Percentiles rank a stretch among this genome's conserved stretches.
Conservation (phyloP, 495 filamentous ascomycete species). For the Platismatia glauca region DNA sequence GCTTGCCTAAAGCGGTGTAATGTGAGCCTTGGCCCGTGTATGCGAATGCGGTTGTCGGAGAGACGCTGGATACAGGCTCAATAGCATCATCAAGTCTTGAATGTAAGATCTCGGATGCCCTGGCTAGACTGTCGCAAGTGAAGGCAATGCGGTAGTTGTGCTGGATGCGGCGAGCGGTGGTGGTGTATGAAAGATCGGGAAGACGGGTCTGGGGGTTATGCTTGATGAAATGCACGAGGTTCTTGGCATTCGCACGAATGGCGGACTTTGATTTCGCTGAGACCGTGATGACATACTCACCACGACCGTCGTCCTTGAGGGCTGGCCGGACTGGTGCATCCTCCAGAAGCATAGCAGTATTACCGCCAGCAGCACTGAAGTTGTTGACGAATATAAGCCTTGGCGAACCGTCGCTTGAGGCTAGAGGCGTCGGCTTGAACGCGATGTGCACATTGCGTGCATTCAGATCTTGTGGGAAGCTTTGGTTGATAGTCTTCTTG, state of each 20-base stretch:
- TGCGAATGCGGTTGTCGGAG: constrained; percentile 50
- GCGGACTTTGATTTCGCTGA: constrained; percentile 49
- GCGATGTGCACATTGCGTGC: constrained; percentile 72
- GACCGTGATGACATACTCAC: constrained; percentile 41
- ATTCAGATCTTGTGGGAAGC: constrained; percentile 64
- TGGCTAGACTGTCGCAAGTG: constrained; percentile 40
- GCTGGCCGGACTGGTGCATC: constrained; percentile 39
- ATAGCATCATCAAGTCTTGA: constrained; percentile 28
- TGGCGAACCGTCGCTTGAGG: constrained; percentile 49
- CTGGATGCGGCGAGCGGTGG: constrained; percentile 77
- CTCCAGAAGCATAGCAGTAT: constrained; percentile 45
- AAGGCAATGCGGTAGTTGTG: constrained; percentile 64
- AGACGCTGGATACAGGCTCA: constrained; percentile 27
- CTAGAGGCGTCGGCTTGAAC: constrained; percentile 50
- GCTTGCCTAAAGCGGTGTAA: constrained; percentile 53
- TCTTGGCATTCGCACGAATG: constrained; percentile 45
- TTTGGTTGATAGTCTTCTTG: constrained; percentile 72
- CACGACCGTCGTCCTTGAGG: constrained; percentile 44
- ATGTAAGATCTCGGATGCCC: constrained; percentile 10
- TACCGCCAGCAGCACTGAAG: constrained; percentile 53
- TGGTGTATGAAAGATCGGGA: constrained; percentile 62
- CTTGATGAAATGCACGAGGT: constrained; percentile 44
- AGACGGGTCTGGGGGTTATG: constrained; percentile 40
- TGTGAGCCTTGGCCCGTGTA: constrained; percentile 61
- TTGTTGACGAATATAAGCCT: constrained; percentile 63